Evolutionary conservation across 129 eudicot species (phyloP), one percentile per base, ranked within the genome.

Genomic region (Lonicera japonica): DNA sequence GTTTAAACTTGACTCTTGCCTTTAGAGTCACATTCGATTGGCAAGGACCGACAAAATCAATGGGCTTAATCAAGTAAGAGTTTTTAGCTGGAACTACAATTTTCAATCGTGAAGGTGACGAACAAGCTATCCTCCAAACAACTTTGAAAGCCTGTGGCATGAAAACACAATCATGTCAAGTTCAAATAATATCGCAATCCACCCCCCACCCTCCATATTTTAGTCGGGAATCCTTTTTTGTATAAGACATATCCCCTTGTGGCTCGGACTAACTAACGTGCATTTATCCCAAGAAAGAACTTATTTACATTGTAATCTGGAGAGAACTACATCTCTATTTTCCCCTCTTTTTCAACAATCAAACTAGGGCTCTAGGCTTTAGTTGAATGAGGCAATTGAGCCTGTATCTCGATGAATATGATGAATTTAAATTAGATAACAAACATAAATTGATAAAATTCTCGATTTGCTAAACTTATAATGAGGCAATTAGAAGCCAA

Each of bases 91-190:
- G 91, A 64, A 92, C 70, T 45, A 87, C 69, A 62, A 87, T 85
- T 64, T 59, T 74, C 36, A 91, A 50, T 21, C 62, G 73, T 19
- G 62, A 66, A 8, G 84, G 65, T 39, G 65, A 70, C 58, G 95
- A 80, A 72, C 98, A 92, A 23, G 95, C 96, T 14, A 67, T 61
- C 61, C 76, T 56, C 98, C 98, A 92, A 67, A 79, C 86, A 63
- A 73, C 74, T 74, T 59, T 56, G 21, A 92, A 75, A 63, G 76
- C 86, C 98, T 92, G 71, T n/a, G 39, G 40, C 48, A 72, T 15
- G 57, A 43, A 21, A 43, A 43, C 50, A n/a, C 55, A 50, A 50
- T 50, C 20, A 14, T 3, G 8, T 8, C 4, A 3, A 50, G 55
- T 17, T 50, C 9, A 50, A 50, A 50, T 5, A 14, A 11, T 3